Conservation (phyloP, 75 land plant species). For the Pinus albicaulis region DNA sequence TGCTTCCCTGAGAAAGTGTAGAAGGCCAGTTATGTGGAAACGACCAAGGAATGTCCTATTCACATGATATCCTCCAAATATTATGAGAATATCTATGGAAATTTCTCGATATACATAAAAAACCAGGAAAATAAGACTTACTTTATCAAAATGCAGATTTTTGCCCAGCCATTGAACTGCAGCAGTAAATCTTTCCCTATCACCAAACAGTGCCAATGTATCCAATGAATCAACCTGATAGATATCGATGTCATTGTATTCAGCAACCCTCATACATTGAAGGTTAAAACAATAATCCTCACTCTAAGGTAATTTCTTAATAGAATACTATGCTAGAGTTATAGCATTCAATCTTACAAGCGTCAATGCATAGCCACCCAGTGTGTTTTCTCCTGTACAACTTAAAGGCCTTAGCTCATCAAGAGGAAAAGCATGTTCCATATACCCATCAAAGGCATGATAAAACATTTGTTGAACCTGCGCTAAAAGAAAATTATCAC, state of each 20-base stretch:
- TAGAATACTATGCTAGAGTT: not conserved
- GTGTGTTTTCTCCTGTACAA: constrained; percentile 88
- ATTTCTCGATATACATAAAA: not conserved
- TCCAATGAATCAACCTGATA: constrained; percentile 91
- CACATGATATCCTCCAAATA: not conserved
- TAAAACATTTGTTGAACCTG: constrained; percentile 97
- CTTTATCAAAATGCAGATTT: constrained; percentile 88
- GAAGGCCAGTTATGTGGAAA: not conserved
- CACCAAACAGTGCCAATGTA: constrained; percentile 90
- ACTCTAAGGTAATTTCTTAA: not conserved
- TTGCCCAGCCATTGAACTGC: constrained; percentile 92
- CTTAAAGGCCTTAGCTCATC: constrained; percentile 92
- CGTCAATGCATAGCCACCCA: constrained; percentile 96
- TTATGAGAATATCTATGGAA: not conserved
- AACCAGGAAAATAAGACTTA: constrained; percentile 24
- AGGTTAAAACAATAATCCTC: constrained; percentile 1
- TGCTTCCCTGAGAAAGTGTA: not conserved
- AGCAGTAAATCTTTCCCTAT: constrained; percentile 53
- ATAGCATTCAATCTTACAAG: constrained; percentile 46
- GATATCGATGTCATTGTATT: not conserved
- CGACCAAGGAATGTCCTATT: not conserved
- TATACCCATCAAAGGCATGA: constrained; percentile 96
- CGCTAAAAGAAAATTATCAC: not conserved
- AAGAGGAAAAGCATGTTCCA: constrained; percentile 92
- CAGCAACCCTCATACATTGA: not conserved